Evolutionary conservation across 106 monocot species (phyloP).

Genomic region (Platanthera zijinensis): DNA sequence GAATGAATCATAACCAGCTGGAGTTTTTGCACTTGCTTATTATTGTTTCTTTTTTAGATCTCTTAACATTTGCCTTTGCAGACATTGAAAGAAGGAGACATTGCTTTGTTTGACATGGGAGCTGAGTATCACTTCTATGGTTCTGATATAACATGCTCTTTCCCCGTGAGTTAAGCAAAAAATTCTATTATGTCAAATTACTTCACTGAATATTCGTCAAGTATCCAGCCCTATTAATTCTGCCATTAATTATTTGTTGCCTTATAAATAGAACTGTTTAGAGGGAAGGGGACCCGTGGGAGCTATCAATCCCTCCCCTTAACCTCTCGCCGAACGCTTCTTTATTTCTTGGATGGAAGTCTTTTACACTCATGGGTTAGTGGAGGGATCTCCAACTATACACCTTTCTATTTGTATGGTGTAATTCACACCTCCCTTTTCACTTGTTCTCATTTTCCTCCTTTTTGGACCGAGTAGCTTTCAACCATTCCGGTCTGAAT

Average conservation of each 20-base stretch:
- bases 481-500: no score
- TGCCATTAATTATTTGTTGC: neutral
- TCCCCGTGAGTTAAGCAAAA: constrained; percentile 57
- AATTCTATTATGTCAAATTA: neutral
- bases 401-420: no score
- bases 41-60: neutral
- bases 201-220: neutral
- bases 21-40: neutral
- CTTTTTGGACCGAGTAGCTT: no score
- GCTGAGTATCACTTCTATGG: constrained; percentile 98
- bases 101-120: constrained; percentile 95
- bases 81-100: constrained; percentile 74
- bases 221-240: neutral
- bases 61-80: constrained; percentile 13
- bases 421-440: no score
- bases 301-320: no score
- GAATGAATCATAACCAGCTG: neutral
- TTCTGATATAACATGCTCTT: constrained; percentile 99
- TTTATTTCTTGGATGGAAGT: no score
- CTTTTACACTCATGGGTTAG: no score
- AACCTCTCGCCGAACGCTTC: no score
- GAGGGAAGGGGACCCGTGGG: no score
- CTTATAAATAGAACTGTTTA: no score
- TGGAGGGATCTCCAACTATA: no score
- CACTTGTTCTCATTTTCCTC: no score